A percentile compares a stretch with the other conserved stretches of the same genome.
Conservation (phyloP, 148 eudicot species). For the Persicaria maculosa region DNA sequence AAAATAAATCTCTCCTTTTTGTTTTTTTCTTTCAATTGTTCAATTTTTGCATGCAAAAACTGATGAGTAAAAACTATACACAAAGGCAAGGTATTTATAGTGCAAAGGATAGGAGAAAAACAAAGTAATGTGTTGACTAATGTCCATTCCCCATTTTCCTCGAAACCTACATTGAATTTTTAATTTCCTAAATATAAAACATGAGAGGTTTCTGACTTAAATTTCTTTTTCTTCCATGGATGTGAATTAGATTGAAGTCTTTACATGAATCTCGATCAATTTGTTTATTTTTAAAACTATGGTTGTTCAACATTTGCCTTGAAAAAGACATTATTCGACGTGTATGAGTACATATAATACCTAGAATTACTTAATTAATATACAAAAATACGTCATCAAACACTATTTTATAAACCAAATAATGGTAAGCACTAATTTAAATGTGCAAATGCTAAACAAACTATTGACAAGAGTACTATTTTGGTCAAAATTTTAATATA, state of each 20-base stretch:
- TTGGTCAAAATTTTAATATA: neutral
- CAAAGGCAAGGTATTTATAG: neutral
- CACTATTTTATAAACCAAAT: too few species aligned
- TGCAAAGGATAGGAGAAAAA: neutral
- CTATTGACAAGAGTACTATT: neutral
- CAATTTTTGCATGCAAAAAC: neutral
- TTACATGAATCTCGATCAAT: too few species aligned
- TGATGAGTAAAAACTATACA: neutral
- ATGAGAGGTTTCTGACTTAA: neutral
- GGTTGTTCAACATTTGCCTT: too few species aligned
- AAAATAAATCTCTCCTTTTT: neutral
- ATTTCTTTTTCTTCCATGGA: neutral
- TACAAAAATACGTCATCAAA: too few species aligned
- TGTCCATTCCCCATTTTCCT: neutral
- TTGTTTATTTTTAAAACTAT: too few species aligned
- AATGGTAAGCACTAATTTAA: too few species aligned
- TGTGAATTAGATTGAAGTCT: neutral
- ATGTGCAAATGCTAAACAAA: too few species aligned
- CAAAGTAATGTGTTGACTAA: neutral
- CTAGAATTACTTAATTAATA: too few species aligned
- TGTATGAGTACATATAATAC: too few species aligned
- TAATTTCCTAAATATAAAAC: neutral
- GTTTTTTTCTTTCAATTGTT: neutral
- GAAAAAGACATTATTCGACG: too few species aligned
- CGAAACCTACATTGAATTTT: neutral